These are phyloP conservation scores for Pilaira anomala DNA, from an alignment of 192 early-diverging fungal genomes.

Conservation along the genomic window DNA sequence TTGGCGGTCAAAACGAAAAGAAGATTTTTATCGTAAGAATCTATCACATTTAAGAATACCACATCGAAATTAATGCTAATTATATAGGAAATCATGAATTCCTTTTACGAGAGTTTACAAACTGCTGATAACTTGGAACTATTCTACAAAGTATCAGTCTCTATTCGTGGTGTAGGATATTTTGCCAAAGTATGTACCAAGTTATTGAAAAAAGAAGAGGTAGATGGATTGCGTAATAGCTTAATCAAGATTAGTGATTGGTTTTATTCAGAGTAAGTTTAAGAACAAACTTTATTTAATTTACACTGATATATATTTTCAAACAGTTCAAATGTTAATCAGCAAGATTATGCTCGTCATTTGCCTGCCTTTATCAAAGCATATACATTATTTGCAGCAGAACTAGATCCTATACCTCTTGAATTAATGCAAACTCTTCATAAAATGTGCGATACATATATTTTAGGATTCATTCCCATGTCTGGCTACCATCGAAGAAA, in stretches of 20 bases:
- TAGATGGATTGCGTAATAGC: conserved; percentile 41
- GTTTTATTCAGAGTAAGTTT: conserved; percentile 54
- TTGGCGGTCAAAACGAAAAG: background rate
- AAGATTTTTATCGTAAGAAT: background rate
- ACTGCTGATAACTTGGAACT: conserved; percentile 25
- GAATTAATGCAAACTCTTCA: conserved; percentile 46
- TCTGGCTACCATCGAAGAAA: conserved; percentile 41
- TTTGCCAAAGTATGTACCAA: conserved; percentile 57
- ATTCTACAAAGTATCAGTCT: conserved; percentile 54
- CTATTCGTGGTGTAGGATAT: conserved; percentile 68
- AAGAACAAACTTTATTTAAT: too few relatives aligned
- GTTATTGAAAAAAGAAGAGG: conserved; percentile 41
- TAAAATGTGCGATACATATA: conserved; percentile 39
- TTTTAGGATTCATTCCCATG: conserved; percentile 51
- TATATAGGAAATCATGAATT: conserved; percentile 43
- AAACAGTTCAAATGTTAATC: conserved; percentile 30
- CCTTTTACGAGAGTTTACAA: conserved; percentile 43
- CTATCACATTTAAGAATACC: background rate
- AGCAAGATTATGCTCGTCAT: conserved; percentile 24
- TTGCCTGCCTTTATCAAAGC: conserved; percentile 63
- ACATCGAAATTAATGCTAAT: background rate
- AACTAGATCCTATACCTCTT: conserved; percentile 44
- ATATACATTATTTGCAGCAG: conserved; percentile 50
- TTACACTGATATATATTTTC: too few relatives aligned
- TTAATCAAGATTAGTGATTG: conserved; percentile 50